Base-by-base conservation (phyloP, 306 rosid species). In the Cucumis hystrix region DNA sequence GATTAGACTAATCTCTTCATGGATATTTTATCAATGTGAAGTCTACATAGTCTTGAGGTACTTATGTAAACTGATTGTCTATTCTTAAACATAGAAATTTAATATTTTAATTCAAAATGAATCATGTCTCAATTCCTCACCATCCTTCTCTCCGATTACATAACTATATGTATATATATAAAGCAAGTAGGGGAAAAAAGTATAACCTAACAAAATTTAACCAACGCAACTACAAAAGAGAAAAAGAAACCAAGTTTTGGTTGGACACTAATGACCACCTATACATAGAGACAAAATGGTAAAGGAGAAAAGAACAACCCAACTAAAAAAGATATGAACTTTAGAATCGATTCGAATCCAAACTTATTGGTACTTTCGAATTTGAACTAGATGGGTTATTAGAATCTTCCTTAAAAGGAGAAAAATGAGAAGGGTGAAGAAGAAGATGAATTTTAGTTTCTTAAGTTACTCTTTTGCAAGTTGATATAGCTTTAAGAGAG, bases 1-100 rank as follows among this genome's bases (percentile, higher is more conserved):
- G 18, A 15, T 6, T 51, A 51, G n/a, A 51, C 7, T 4, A 4
- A 4, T 6, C 7, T 15, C 8, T 51, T 47, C 6, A 10, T 47
- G 0, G 16, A 47, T 12, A 47, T 47, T 47, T 47, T 51, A 51
- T 51, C 55, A 51, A 4, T 4, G 7, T 51, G 6, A 4, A 13
- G 0, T 14, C 7, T 1, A 15, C 57, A 8, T 1, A 1, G 57
- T 16, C 9, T 52, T 1, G 20, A 52, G 20, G 9, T 52, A 16
- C 9, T 3, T 52, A 16, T 0, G 8, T 52, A 17, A 1, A 52
- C 1, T 3, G 3, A 15, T 15, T 0, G 1, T 52, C 0, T 16
- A 6, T 0, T 52, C 3, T 6, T 6, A 52, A 52, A 16, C 0
- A 3, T 52, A 15, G 57, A 16, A 16, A 16, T 5, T 3, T 43